Conservation (phyloP, 371 early-diverging fungal species). For the Mucor racemosus region DNA sequence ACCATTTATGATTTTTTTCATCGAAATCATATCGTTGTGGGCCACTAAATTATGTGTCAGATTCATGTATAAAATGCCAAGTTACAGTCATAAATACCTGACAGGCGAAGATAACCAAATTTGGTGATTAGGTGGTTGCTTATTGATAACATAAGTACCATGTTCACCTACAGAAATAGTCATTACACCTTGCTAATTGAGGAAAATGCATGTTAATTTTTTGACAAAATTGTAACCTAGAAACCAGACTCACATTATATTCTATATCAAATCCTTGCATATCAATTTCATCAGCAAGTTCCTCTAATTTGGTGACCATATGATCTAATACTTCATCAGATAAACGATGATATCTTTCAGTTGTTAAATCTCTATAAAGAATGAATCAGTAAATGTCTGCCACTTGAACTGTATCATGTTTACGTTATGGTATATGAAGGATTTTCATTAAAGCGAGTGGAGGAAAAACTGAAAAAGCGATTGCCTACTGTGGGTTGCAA, state of each 20-base stretch:
- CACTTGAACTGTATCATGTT: not conserved
- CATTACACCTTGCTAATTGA: conserved; percentile 79
- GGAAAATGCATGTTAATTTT: not conserved
- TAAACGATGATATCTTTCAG: conserved; percentile 68
- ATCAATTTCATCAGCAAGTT: conserved; percentile 74
- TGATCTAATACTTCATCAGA: conserved; percentile 75
- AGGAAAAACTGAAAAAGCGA: not conserved
- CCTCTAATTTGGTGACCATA: conserved; percentile 79
- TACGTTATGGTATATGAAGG: conserved; percentile 6
- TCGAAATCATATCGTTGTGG: conserved; percentile 91
- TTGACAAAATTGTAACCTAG: not conserved
- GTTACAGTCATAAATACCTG: conserved; percentile 42
- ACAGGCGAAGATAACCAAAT: conserved; percentile 98
- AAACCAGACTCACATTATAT: conserved; percentile 71
- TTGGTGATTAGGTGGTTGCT: conserved; percentile 98
- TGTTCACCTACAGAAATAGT: conserved; percentile 81
- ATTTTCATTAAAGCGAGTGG: not conserved
- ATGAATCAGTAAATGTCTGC: not conserved
- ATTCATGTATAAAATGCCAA: conserved; percentile 7
- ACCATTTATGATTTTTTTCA: conserved; percentile 65
- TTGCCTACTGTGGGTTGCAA: not conserved
- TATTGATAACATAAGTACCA: conserved; percentile 97
- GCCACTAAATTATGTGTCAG: conserved; percentile 61
- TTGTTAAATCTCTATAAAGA: conserved; percentile 50
- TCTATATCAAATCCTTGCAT: conserved; percentile 82